Conservation (phyloP, 108 stramenopile genomes). For the Skeletonema menzelii region DNA sequence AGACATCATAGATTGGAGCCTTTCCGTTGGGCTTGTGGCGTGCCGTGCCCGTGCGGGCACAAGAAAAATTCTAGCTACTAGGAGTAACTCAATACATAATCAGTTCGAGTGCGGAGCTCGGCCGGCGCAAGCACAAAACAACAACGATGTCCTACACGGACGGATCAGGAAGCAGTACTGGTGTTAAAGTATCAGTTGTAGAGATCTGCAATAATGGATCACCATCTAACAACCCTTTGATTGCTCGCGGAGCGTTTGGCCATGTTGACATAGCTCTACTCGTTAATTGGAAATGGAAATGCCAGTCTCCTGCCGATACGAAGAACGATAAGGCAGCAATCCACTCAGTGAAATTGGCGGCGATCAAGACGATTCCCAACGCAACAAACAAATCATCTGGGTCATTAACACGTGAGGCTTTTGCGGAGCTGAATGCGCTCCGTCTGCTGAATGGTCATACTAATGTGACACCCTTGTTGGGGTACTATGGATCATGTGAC, state of each 20-base stretch:
- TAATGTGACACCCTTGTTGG: constrained; percentile 35
- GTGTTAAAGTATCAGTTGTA: background rate
- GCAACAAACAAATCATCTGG: constrained; percentile 30
- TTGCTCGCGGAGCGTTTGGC: constrained; percentile 75
- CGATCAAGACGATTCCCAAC: constrained; percentile 67
- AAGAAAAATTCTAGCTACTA: no score
- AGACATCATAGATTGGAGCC: no score
- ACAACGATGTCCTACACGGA: background rate
- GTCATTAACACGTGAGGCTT: constrained; percentile 42
- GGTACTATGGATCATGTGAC: constrained; percentile 37
- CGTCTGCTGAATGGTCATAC: constrained; percentile 39
- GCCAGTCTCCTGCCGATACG: background rate
- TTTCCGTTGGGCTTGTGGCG: no score
- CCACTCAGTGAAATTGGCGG: constrained; percentile 44
- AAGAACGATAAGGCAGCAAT: constrained; percentile 3
- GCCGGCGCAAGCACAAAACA: background rate
- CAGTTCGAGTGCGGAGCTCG: no score
- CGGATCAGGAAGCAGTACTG: background rate
- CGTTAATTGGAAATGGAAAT: constrained; percentile 11
- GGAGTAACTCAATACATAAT: no score
- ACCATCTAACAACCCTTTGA: constrained; percentile 18
- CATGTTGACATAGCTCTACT: constrained; percentile 62
- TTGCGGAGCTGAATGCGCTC: constrained; percentile 45
- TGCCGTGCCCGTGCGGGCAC: no score
- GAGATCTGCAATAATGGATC: background rate